These are phyloP conservation scores for Rhodamnia rubescens DNA, from an alignment of 345 rosid species.

Conservation along the genomic window DNA sequence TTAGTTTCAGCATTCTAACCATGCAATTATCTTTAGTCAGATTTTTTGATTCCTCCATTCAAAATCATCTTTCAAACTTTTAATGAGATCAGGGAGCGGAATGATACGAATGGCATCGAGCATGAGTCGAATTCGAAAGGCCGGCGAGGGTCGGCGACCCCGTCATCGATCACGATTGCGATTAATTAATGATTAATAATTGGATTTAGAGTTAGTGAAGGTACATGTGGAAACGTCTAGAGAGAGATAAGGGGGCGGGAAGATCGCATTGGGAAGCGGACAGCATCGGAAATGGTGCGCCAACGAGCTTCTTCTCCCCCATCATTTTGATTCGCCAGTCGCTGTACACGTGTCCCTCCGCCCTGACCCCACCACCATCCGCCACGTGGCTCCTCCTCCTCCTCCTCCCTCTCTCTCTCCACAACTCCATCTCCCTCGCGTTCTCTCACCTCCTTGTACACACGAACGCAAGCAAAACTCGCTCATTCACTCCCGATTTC, in stretches of 20 bases:
- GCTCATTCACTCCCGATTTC: background rate
- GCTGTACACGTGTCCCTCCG: background rate
- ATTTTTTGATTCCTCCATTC: background rate
- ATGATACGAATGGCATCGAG: background rate
- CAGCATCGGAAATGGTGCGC: conserved; percentile 4
- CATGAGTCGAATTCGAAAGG: background rate
- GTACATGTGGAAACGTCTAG: background rate
- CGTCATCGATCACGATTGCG: background rate
- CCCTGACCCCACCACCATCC: background rate
- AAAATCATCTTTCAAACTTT: background rate
- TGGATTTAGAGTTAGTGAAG: background rate
- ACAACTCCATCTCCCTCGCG: background rate
- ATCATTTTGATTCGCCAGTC: background rate
- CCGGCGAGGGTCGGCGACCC: background rate
- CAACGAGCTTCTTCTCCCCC: too few relatives aligned
- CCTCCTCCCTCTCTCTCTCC: background rate
- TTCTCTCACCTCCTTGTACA: background rate
- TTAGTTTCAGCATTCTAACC: background rate
- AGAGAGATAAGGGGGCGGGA: conserved; percentile 3
- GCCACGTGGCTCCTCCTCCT: background rate
- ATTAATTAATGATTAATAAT: background rate
- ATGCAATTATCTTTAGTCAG: background rate
- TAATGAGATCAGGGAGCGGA: background rate
- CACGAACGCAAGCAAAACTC: background rate
- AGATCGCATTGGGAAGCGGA: conserved; percentile 67